These are phyloP conservation scores for Jacaranda copaia DNA, from an alignment of 257 asterid species.

Conservation along the genomic window DNA sequence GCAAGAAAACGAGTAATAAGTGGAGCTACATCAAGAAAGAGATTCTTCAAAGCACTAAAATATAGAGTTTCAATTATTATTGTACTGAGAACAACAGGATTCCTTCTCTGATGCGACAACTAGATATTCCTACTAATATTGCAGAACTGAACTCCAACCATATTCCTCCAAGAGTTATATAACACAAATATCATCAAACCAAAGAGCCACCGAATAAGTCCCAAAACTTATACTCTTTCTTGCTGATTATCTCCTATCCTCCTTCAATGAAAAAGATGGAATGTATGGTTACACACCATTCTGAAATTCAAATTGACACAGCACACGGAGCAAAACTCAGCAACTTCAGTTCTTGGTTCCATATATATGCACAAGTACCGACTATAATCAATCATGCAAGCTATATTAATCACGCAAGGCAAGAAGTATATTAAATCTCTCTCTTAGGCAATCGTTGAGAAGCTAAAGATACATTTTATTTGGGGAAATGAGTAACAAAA, in stretches of 20 bases:
- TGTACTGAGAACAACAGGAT: slow-evolving; percentile 54
- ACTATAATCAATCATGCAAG: too few species aligned
- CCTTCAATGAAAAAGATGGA: neutral
- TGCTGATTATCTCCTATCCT: neutral
- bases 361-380: neutral
- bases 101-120: slow-evolving; percentile 57
- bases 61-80: slow-evolving; percentile 56
- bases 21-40: slow-evolving; percentile 53
- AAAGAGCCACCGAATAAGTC: slow-evolving; percentile 19
- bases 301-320: neutral
- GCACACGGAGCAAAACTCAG: neutral
- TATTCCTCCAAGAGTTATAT: slow-evolving; percentile 35
- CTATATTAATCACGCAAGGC: too few species aligned
- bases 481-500: too few species aligned
- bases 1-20: slow-evolving; percentile 35
- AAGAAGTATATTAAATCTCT: too few species aligned
- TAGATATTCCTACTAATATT: slow-evolving; percentile 48
- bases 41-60: slow-evolving; percentile 69
- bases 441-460: neutral
- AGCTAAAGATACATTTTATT: neutral
- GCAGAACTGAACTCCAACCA: slow-evolving; percentile 28
- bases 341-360: neutral
- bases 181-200: slow-evolving; percentile 38
- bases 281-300: neutral
- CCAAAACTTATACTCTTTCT: slow-evolving; percentile 10